These are phyloP conservation scores for Cordyceps fumosorosea DNA, from an alignment of 2,329 filamentous ascomycete species.

Conservation along the genomic window DNA sequence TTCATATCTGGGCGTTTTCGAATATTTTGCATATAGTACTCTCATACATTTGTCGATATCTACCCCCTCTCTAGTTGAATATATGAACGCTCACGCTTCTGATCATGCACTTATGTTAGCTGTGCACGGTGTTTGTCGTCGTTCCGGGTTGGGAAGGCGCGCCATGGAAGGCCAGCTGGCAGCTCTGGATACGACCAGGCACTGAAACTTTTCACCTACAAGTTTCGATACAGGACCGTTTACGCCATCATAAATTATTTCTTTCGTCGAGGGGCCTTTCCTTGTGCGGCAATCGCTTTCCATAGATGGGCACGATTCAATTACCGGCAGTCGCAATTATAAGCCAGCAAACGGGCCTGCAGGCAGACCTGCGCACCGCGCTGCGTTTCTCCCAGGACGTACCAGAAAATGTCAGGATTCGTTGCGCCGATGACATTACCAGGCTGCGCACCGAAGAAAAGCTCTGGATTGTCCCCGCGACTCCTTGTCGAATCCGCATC, in stretches of 20 bases:
- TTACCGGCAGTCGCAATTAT: constrained; percentile 22
- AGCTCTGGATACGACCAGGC: neutral
- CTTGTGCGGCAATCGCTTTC: no score
- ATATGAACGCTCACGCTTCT: neutral
- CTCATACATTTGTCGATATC: neutral
- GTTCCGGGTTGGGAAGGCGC: neutral
- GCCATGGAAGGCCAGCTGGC: neutral
- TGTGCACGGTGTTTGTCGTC: neutral
- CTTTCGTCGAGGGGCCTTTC: neutral
- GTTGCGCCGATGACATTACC: constrained; percentile 21
- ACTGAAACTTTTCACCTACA: neutral
- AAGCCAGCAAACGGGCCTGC: constrained; percentile 18
- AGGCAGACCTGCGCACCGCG: constrained; percentile 20
- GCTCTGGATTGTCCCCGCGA: constrained; percentile 28
- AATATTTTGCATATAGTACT: neutral
- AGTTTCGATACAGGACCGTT: neutral
- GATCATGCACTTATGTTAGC: neutral
- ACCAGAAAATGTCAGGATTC: constrained; percentile 2
- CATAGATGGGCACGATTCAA: neutral
- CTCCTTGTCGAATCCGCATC: constrained; percentile 24
- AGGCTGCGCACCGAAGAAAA: constrained; percentile 18
- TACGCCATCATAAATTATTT: neutral
- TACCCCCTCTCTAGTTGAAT: neutral
- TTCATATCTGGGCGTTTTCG: constrained; percentile 3
- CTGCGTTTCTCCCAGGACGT: constrained; percentile 21